Base-by-base conservation (phyloP, 768 basidiomycete genomes). In the Podaxis pistillaris region DNA sequence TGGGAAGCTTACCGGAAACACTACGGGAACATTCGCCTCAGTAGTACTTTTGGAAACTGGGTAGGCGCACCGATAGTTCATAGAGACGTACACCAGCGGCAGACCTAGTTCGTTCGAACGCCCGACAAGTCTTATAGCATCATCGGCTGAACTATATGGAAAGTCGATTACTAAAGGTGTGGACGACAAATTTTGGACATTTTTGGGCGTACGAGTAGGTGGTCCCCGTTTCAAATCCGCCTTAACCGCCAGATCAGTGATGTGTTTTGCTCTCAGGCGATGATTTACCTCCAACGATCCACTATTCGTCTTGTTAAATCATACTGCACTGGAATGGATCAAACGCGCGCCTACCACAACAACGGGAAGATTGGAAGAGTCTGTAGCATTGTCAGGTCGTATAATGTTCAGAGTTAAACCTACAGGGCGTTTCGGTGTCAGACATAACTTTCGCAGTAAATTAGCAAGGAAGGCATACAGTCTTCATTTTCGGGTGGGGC, bases 21-120 rank as follows among this genome's bases (percentile, higher is more conserved):
- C 72, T 73, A 28, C 4, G 49, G 24, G 7, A 15, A 28, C 8
- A 30, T 17, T 24, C 44, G 36, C n/a, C 44, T 47, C 6, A 57
- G 37, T 13, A 19, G 33, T 1, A 41, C 1, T 26, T 40, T 4
- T 11, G 4, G n/a, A 63, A 44, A 37, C 15, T 15, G 24, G 33
- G 38, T 30, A 40, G 17, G 17, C 56, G 62, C 51, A 74, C 76
- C 77, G 69, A 67, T 85, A 85, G 64, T 86, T 86, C 77, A 84
- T 79, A 40, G 79, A 78, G 2, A 83, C 82, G 63, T 79, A 84
- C 3, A 84, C 74, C 17, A 84, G 72, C 4, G 83, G 83, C 54
- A 80, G 67, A 6, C 75, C 76, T 13, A 82, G 65, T 33, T 70
- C 72, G 22, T 79, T 72, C 0, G 83, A 84, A 8, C 79, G 76